These are phyloP conservation scores for Pseudotsuga menziesii DNA, from an alignment of 75 land plant species.

Conservation along the genomic window DNA sequence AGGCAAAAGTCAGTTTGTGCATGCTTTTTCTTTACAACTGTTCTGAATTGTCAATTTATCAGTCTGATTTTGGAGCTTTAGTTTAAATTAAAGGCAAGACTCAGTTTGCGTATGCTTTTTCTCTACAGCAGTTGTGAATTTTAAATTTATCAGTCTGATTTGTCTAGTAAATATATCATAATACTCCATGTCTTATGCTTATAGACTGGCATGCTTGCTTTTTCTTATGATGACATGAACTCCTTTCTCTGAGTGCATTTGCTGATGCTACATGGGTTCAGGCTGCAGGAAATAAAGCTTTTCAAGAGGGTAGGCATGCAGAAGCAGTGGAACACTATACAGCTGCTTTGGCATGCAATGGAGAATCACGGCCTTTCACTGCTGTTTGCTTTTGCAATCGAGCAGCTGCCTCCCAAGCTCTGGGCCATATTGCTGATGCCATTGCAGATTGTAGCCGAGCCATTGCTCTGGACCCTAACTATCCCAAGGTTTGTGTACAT, in stretches of 20 bases:
- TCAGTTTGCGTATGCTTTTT: too few species aligned
- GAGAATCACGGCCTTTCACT: conserved; percentile 87
- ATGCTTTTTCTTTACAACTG: too few species aligned
- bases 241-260: background rate
- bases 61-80: too few species aligned
- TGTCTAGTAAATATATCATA: too few species aligned
- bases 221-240: background rate
- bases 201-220: background rate
- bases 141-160: too few species aligned
- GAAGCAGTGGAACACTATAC: conserved; percentile 97
- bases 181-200: too few species aligned
- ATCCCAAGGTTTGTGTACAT: conserved; percentile 48
- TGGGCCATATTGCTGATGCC: conserved; percentile 91
- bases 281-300: conserved; percentile 95
- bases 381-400: conserved; percentile 97
- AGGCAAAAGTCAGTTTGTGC: too few species aligned
- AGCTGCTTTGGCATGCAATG: conserved; percentile 80
- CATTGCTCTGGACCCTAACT: conserved; percentile 85
- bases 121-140: too few species aligned
- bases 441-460: conserved; percentile 98
- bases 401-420: conserved; percentile 95
- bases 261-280: conserved; percentile 9
- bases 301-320: conserved; percentile 74
- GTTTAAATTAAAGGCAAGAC: too few species aligned
- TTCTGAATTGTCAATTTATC: too few species aligned